phyloP scores from a whole-genome alignment of 2,329 filamentous ascomycete genomes.

The Alternaria arborescens region DNA sequence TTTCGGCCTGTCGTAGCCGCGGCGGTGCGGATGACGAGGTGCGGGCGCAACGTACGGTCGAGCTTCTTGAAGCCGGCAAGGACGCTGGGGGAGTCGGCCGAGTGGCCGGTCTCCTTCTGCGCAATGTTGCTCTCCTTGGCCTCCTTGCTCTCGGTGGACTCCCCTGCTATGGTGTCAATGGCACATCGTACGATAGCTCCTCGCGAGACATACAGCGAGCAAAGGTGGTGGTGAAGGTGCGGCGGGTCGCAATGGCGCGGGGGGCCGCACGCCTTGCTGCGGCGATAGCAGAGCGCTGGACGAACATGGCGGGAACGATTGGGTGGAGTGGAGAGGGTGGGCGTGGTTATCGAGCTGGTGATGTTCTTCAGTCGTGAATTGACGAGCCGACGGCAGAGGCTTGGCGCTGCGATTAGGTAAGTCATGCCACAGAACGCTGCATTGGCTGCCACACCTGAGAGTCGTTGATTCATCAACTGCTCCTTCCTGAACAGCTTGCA shows the following conservation, averaged over 20 bases:
- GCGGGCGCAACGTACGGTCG: conserved; percentile 49
- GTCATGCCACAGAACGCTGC: conserved; percentile 13
- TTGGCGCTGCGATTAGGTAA: conserved; percentile 34
- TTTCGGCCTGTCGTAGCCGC: conserved; percentile 11
- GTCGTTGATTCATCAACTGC: conserved; percentile 14
- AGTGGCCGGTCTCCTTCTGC: conserved; percentile 47
- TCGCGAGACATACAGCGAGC: conserved; percentile 55
- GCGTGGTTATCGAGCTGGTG: conserved; percentile 41
- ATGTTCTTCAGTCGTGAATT: conserved; percentile 30
- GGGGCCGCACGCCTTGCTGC: conserved; percentile 57
- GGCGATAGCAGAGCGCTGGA: conserved; percentile 60
- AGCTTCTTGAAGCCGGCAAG: conserved; percentile 55
- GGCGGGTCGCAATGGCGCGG: conserved; percentile 49
- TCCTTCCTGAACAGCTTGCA: conserved; percentile 5
- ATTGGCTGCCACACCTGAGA: conserved; percentile 4
- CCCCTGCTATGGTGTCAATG: conserved; percentile 45
- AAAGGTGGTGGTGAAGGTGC: conserved; percentile 58
- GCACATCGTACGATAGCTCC: conserved; percentile 43
- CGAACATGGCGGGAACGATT: conserved; percentile 55
- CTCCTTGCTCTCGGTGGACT: conserved; percentile 19
- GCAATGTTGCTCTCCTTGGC: conserved; percentile 45
- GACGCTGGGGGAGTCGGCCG: conserved; percentile 38
- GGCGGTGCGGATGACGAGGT: conserved; percentile 8
- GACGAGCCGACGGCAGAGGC: conserved; percentile 35
- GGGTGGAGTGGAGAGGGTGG: conserved; percentile 47